These are phyloP conservation scores for Diplodia seriata DNA, from an alignment of 2,329 filamentous ascomycete species.

Conservation along the genomic window DNA sequence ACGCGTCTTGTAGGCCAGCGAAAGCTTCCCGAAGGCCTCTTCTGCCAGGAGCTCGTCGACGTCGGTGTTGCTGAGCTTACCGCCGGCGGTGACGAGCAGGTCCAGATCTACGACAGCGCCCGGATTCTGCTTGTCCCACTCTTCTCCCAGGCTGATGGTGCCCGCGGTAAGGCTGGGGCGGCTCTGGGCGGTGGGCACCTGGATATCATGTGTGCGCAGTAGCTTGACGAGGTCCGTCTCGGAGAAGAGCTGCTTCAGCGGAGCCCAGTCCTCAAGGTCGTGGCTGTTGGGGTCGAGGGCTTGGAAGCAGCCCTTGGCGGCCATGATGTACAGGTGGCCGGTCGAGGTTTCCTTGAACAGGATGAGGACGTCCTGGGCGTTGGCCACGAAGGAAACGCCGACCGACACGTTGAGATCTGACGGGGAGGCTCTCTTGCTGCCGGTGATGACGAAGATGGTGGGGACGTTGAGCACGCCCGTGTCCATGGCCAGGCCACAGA, in stretches of 20 bases:
- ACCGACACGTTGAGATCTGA: slow-evolving; percentile 43
- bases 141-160: slow-evolving; percentile 36
- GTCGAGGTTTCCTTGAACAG: slow-evolving; percentile 42
- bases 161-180: slow-evolving; percentile 34
- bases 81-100: slow-evolving; percentile 36
- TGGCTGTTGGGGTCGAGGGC: slow-evolving; percentile 33
- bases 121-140: slow-evolving; percentile 38
- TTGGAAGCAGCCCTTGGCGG: slow-evolving; percentile 44
- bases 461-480: slow-evolving; percentile 37
- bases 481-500: slow-evolving; percentile 38
- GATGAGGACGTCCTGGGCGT: slow-evolving; percentile 41
- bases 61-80: slow-evolving; percentile 36
- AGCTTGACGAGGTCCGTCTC: slow-evolving; percentile 38
- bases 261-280: slow-evolving; percentile 39
- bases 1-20: slow-evolving; percentile 44
- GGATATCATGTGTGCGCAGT: slow-evolving; percentile 36
- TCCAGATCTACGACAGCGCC: slow-evolving; percentile 38
- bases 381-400: slow-evolving; percentile 45
- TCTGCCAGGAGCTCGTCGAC: slow-evolving; percentile 39
- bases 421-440: slow-evolving; percentile 35
- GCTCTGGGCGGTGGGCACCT: slow-evolving; percentile 35
- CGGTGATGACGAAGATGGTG: slow-evolving; percentile 40
- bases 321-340: slow-evolving; percentile 40
- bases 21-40: slow-evolving; percentile 42
- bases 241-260: slow-evolving; percentile 35